Evolutionary conservation across 352 stramenopile genomes (phyloP).

Genomic region (Phytophthora podocarpi): DNA sequence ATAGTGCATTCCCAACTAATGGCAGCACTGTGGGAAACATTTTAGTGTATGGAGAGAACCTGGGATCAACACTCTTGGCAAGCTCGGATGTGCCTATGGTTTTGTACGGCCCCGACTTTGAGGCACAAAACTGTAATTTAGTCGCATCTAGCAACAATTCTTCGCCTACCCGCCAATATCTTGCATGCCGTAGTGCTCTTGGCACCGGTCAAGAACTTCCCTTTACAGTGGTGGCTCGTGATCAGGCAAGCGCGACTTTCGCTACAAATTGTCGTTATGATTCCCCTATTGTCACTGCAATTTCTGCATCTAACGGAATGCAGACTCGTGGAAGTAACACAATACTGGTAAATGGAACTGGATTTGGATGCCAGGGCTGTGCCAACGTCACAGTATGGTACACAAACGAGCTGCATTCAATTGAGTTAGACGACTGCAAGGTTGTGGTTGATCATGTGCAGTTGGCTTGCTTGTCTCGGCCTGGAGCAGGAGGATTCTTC

Average conservation of each 20-base stretch:
- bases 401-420: constrained; percentile 43
- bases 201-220: constrained; percentile 44
- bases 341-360: constrained; percentile 47
- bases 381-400: constrained; percentile 40
- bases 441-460: constrained; percentile 47
- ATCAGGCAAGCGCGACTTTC: constrained; percentile 36
- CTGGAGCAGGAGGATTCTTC: constrained; percentile 43
- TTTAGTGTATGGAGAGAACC: constrained; percentile 48
- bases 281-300: constrained; percentile 29
- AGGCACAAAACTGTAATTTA: constrained; percentile 37
- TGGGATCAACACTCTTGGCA: constrained; percentile 31
- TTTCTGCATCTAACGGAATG: constrained; percentile 20
- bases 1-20: constrained; percentile 41
- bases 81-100: constrained; percentile 22
- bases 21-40: constrained; percentile 40
- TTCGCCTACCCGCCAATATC: constrained; percentile 22
- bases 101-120: constrained; percentile 43
- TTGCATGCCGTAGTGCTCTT: constrained; percentile 44
- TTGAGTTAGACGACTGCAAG: constrained; percentile 49
- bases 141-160: neutral
- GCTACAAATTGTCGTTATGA: constrained; percentile 42
- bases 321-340: constrained; percentile 37
- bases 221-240: constrained; percentile 41
- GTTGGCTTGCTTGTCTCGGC: constrained; percentile 38
- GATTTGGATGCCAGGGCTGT: constrained; percentile 48